Evolutionary conservation across 371 early-diverging fungal genomes (phyloP).

Genomic region (Mortierella sp.): DNA sequence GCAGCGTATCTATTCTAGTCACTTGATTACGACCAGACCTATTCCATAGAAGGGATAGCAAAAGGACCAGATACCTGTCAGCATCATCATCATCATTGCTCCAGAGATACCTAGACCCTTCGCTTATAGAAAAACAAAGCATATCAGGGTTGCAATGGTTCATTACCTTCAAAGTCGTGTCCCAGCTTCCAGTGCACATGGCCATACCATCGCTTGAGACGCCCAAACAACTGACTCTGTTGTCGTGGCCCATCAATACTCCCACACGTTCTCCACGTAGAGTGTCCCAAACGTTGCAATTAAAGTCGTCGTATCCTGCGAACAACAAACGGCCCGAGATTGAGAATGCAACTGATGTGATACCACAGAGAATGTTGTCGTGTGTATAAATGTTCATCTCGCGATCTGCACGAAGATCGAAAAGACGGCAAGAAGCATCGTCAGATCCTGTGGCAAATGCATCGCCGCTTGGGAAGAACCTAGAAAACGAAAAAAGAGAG

Average conservation of each 20-base stretch:
- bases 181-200: conserved; percentile 98
- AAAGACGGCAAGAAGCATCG: conserved; percentile 96
- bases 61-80: too few relatives aligned
- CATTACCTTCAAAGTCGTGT: conserved; percentile 92
- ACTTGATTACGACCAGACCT: too few relatives aligned
- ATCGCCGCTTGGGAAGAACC: conserved; percentile 97
- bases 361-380: conserved; percentile 94
- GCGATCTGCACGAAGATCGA: conserved; percentile 96
- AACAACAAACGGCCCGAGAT: conserved; percentile 94
- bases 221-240: conserved; percentile 96
- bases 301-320: conserved; percentile 98
- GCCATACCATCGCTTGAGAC: conserved; percentile 97
- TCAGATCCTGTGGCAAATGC: conserved; percentile 98
- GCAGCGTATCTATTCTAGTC: too few relatives aligned
- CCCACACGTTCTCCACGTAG: conserved; percentile 95
- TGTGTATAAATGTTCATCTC: conserved; percentile 95
- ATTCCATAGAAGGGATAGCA: too few relatives aligned
- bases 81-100: too few relatives aligned
- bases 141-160: too few relatives aligned
- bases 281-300: conserved; percentile 98
- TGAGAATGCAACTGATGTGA: conserved; percentile 96
- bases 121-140: too few relatives aligned
- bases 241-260: conserved; percentile 94
- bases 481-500: conserved; percentile 17
- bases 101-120: too few relatives aligned